Base-by-base conservation (phyloP, 2,329 filamentous ascomycete species). In the Paecilomyces dactylethromorphus region DNA sequence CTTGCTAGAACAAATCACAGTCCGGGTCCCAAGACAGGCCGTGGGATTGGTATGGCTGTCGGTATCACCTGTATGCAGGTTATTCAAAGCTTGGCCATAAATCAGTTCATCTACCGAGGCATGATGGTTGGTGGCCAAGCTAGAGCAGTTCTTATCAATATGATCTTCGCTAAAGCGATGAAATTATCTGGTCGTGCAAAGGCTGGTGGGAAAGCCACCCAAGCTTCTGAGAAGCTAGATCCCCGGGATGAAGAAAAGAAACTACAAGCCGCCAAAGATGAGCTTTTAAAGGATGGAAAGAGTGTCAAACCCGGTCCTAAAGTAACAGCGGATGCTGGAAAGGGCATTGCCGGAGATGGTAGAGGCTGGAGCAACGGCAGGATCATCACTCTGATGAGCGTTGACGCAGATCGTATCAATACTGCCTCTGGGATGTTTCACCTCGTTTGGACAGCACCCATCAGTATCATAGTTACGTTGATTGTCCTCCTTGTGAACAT, bases 131-230 rank as follows among this genome's bases (percentile, higher is more conserved):
- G 93, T 62, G 94, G 91, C 0, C 88, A 97, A 76, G 78, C 85
- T 7, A 84, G 93, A 70, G 91, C 87, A 0, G 88, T 91, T 0
- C 78, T 97, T 51, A 96, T 97, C 65, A 85, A 89, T 22, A 77
- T 92, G 59, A 91, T 97, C 59, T 97, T 96, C 68, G 90, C 94
- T 71, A 97, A 97, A 74, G 87, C 91, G 2, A 91, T 97, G 87
- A 87, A 87, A 55, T 83, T 97, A 15, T 97, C 92, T 0, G 91
- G 88, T 11, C 84, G 92, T 55, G 94, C 94, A 22, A 94, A 88
- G 73, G 92, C 93, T 11, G 93, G 92, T 50, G 91, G 90, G 11
- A 79, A 79, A 65, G 79, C 80, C 22, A 66, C 74, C n/a, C 69
- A 71, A 12, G 67, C 39, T 71, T 54, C n/a, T 73, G 78, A 13